Evolutionary conservation across 768 basidiomycete species (phyloP).

Genomic region (Postia placenta): DNA sequence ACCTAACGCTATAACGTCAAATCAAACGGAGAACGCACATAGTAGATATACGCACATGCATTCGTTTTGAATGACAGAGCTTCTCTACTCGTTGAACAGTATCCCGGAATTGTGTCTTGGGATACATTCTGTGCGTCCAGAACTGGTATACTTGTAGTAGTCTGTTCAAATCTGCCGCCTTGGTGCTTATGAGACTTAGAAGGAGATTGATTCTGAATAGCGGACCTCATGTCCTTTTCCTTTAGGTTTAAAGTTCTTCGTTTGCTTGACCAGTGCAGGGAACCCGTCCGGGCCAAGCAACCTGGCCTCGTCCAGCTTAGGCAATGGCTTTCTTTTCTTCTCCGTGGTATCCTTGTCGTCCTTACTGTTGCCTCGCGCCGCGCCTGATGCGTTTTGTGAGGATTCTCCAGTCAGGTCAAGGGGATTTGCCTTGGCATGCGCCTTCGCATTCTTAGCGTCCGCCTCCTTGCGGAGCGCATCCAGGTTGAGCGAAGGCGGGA

Average conservation of each 20-base stretch:
- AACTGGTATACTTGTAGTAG: conserved; percentile 85
- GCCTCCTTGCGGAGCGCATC: conserved; percentile 50
- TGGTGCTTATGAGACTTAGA: background rate
- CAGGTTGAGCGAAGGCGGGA: conserved; percentile 48
- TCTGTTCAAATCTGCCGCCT: conserved; percentile 79
- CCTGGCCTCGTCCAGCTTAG: conserved; percentile 70
- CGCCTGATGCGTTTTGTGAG: conserved; percentile 36
- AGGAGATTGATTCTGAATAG: background rate
- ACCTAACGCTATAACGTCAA: conserved; percentile 35
- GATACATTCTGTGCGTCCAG: conserved; percentile 93
- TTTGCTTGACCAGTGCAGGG: conserved; percentile 67
- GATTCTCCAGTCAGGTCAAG: conserved; percentile 15
- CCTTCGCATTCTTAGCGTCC: conserved; percentile 38
- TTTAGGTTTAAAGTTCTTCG: conserved; percentile 72
- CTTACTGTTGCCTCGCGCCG: conserved; percentile 25
- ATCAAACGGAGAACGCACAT: conserved; percentile 2
- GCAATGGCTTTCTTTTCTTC: conserved; percentile 40
- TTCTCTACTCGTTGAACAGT: conserved; percentile 85
- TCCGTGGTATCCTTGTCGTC: conserved; percentile 20
- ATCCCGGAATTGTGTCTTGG: conserved; percentile 81
- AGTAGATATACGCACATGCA: conserved; percentile 56
- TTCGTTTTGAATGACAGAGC: conserved; percentile 76
- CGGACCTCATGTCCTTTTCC: conserved; percentile 92
- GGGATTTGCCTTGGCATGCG: conserved; percentile 17
- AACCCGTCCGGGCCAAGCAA: conserved; percentile 74